Base-by-base conservation (phyloP, 2,329 filamentous ascomycete species). In the Trichoderma sp. region DNA sequence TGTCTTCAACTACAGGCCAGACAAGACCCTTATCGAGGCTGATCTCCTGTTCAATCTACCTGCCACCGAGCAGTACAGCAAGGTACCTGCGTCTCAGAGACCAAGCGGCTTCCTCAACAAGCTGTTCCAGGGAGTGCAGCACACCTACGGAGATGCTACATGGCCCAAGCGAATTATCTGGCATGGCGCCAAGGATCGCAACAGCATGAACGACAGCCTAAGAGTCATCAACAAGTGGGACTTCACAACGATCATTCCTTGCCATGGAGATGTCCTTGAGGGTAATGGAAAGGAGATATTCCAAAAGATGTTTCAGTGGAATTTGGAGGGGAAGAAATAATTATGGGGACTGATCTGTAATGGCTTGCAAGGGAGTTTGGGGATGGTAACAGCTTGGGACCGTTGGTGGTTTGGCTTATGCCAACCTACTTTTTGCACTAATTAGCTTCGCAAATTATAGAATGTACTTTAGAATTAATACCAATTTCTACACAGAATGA, bases 1-100 rank as follows among this genome's bases (percentile, higher is more conserved):
- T 34, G 94, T 96, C 30, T 94, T 98, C 82, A 84, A 91, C 78
- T 94, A 97, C 85, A 91, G 90, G 79, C 94, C 93, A 0, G 91
- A 93, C 13, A 84, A 85, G 71, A 92, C 94, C 0, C 83, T 99
- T 58, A 95, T 99, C 78, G 85, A 97, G 82, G 96, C 94, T 6
- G 96, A 99, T 81, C 82, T 98, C 55, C 79, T 98, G 75, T 98
- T 98, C 86, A 98, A 98, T 80, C 83, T 97, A 39, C 96, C 96
- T 0, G 89, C 94, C 0, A 89, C 84, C 0, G 96, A 99, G 83
- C 96, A 98, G 83, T 98, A 93, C 82, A 97, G 74, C 87, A 92
- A 83, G 84, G 82, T 77, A 88, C 90, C 73, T n/a, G 77, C 78
- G 32, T 73, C 74, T 8, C 77, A 82, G 67, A 73, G 74, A 17